Conservation (phyloP, 768 basidiomycete species). For the Gautieria morchelliformis region DNA sequence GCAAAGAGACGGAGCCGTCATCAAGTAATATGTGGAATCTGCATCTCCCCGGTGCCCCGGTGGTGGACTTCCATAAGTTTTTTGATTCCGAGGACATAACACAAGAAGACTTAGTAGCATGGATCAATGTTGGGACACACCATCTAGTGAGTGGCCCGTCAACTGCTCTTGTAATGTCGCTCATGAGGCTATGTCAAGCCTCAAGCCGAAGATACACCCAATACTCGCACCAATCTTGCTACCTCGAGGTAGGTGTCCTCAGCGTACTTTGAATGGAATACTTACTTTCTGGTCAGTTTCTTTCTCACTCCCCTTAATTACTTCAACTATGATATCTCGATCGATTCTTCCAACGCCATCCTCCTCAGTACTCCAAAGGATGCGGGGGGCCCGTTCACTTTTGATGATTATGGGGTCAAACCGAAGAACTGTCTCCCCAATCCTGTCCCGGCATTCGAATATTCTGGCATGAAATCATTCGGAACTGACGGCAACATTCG, state of each 20-base stretch:
- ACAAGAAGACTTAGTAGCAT: slow-evolving; percentile 57
- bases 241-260: slow-evolving; percentile 34
- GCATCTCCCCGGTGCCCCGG: slow-evolving; percentile 45
- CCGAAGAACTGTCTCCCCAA: slow-evolving; percentile 29
- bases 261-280: neutral
- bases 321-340: slow-evolving; percentile 53
- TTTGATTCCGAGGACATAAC: slow-evolving; percentile 56
- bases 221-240: slow-evolving; percentile 47
- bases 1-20: slow-evolving; percentile 53
- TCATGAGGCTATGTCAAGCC: slow-evolving; percentile 25
- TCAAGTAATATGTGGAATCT: slow-evolving; percentile 55
- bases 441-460: slow-evolving; percentile 30
- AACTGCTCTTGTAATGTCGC: neutral
- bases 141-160: slow-evolving; percentile 34
- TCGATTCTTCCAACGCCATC: slow-evolving; percentile 47
- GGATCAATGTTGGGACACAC: slow-evolving; percentile 61
- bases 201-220: slow-evolving; percentile 55
- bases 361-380: slow-evolving; percentile 30
- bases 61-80: slow-evolving; percentile 51
- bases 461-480: slow-evolving; percentile 24
- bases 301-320: slow-evolving; percentile 54
- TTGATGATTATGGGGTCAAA: slow-evolving; percentile 47
- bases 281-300: slow-evolving; percentile 28
- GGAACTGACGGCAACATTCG: slow-evolving; percentile 25
- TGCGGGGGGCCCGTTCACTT: slow-evolving; percentile 28